Base-by-base conservation (phyloP, 177 flowering plant genomes). In the Vitis hybrid region DNA sequence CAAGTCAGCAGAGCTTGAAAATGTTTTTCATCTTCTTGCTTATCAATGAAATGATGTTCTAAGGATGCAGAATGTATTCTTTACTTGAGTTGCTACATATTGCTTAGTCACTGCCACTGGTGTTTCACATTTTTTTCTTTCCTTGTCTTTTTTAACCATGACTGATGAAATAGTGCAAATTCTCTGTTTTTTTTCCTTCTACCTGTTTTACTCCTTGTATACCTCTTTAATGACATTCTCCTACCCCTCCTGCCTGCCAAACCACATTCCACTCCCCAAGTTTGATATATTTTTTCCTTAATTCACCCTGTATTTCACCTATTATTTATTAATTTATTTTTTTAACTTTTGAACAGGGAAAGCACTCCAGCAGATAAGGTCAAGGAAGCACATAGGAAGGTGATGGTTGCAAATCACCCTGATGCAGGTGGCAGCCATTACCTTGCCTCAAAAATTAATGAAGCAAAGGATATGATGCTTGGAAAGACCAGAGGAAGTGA, bases 321-420 rank as follows among this genome's bases (percentile, higher is more conserved):
- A 7, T 52, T 20, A 20, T 48, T 39, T 15, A 18, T 55, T 50
- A 10, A n/a, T 3, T 1, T 1, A 53, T 62, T 65, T 18, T 31
- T 29, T 55, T 64, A 15, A 2, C 22, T 33, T 61, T 72, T 64
- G 52, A 29, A 18, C 87, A 90, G 96, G 78, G 92, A 90, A 70
- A 78, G 80, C 51, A 80, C 78, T 18, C 51, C 88, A n/a, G 50
- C 75, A 19, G 96, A 90, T 55, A 89, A 87, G 77, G 82, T 90
- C 5, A 87, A 76, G 76, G 93, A 87, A 79, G 96, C 96, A 64
- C 92, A 90, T 66, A 82, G 90, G 74, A 89, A 70, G 75, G 89
- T 90, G 74, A 89, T 90, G 97, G 85, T 84, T n/a, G 92, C 93
- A 66, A 90, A 89, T 78, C 97, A 89, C 73, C 93, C 95, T 5